Evolutionary conservation across 2,329 filamentous ascomycete genomes (phyloP).

Genomic region (Hypomyces rosellus): DNA sequence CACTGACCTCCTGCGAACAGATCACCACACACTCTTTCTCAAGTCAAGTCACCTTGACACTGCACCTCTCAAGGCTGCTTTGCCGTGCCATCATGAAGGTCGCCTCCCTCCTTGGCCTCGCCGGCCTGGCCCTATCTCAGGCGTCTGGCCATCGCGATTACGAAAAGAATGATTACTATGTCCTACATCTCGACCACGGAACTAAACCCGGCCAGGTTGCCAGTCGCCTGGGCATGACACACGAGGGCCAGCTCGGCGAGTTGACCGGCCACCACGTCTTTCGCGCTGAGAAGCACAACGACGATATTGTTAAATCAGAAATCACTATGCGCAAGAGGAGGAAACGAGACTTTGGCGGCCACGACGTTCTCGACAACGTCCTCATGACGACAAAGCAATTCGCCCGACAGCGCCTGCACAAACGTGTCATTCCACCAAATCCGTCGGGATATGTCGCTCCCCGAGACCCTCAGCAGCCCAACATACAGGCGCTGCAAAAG

Average conservation of each 20-base stretch:
- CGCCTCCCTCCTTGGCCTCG: constrained; percentile 45
- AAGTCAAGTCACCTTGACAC: too few relatives aligned
- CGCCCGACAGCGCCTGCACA: constrained; percentile 45
- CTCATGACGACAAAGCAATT: constrained; percentile 71
- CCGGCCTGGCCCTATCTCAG: constrained; percentile 44
- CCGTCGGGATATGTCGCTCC: constrained; percentile 22
- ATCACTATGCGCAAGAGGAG: constrained; percentile 51
- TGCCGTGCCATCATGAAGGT: constrained; percentile 39
- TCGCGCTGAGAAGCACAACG: constrained; percentile 57
- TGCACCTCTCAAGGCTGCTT: background rate
- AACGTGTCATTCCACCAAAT: constrained; percentile 40
- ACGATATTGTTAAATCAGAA: constrained; percentile 52
- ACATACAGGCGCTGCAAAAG: constrained; percentile 43
- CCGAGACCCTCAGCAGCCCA: constrained; percentile 14
- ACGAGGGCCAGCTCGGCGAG: constrained; percentile 76
- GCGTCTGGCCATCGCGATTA: constrained; percentile 61
- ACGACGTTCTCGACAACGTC: constrained; percentile 64
- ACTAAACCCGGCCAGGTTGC: constrained; percentile 65
- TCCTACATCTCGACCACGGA: constrained; percentile 69
- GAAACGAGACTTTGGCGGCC: constrained; percentile 49
- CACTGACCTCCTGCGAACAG: too few relatives aligned
- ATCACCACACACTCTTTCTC: too few relatives aligned
- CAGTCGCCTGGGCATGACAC: constrained; percentile 62
- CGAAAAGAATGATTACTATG: constrained; percentile 83
- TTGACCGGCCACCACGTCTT: constrained; percentile 82